Base-by-base conservation (phyloP, 768 basidiomycete species). In the Zangia roseola region DNA sequence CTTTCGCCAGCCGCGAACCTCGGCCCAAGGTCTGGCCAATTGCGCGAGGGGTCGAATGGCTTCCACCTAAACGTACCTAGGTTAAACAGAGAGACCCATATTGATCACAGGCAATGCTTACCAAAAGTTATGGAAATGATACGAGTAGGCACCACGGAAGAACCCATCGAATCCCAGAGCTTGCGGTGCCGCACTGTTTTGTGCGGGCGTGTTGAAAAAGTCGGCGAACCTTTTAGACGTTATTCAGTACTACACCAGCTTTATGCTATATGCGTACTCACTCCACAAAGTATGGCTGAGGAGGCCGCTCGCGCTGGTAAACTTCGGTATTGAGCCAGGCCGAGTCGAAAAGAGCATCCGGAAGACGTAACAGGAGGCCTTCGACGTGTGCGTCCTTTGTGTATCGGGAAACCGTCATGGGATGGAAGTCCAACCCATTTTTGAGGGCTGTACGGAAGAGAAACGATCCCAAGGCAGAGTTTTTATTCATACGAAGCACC, bases 51-150 rank as follows among this genome's bases (percentile, higher is more conserved):
- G 68, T 99, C 95, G 58, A 97, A 97, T 5, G 94, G 90, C 55
- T 88, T 85, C 95, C 95, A 97, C 94, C 94, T 94, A 56, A 13
- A 20, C 50, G 19, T 16, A 20, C 45, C 34, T 40, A 10, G 10
- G 43, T 49, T 36, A 52, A 37, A 19, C 19, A 31, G 39, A 9
- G 5, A n/a, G 6, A 17, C 14, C 14, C 4, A 44, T 23, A 43
- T 31, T 14, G 4, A 40, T 40, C 35, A 34, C 8, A 13, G n/a
- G 46, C 45, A 39, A 4, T 7, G 64, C 81, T 45, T 46, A 89
- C 92, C 92, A 94, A 70, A 82, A 90, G 65, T 94, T 94, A 65
- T 98, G 94, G 71, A 88, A 97, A 68, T 97, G 94, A 67, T 98
- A 98, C 2, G 90, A 94, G 65, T 84, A 97, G 5, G 95, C 91